phyloP scores from a whole-genome alignment of 257 asterid species.

The Lycium ferocissimum region DNA sequence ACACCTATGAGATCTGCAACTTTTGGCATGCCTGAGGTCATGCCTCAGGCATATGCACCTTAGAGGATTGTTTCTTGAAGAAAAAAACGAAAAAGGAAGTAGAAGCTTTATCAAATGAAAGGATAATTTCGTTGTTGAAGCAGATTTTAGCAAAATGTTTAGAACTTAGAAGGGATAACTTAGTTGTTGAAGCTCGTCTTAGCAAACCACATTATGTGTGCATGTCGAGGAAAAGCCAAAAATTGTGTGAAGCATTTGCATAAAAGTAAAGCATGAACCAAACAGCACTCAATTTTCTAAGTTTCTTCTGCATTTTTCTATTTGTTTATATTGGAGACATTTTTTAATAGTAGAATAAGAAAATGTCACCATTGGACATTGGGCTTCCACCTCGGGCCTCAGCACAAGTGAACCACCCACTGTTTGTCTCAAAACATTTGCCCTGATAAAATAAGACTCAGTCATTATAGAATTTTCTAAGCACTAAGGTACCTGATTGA shows the following conservation, averaged over 20 bases:
- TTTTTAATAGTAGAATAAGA: not conserved
- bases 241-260: not conserved
- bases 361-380: constrained; percentile 10
- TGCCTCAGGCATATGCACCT: not conserved
- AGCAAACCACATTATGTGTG: not conserved
- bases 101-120: constrained; percentile 1
- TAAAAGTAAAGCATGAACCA: not conserved
- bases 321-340: not conserved
- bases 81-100: not conserved
- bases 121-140: constrained; percentile 3
- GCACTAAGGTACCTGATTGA: constrained; percentile 4
- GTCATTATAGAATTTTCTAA: not conserved
- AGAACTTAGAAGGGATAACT: not conserved
- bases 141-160: not conserved
- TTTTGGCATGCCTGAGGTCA: constrained; percentile 19
- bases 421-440: not conserved
- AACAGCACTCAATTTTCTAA: constrained; percentile 1
- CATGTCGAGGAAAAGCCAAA: not conserved
- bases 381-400: not conserved
- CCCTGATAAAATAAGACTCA: not conserved
- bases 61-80: constrained; percentile 21
- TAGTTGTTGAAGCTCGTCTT: not conserved
- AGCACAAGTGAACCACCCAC: not conserved
- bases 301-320: not conserved
- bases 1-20: not conserved